Percentiles rank a stretch among this genome's conserved stretches.
Evolutionary conservation across 805 yeast genomes (phyloP).

Genomic region (Brettanomyces sp.): DNA sequence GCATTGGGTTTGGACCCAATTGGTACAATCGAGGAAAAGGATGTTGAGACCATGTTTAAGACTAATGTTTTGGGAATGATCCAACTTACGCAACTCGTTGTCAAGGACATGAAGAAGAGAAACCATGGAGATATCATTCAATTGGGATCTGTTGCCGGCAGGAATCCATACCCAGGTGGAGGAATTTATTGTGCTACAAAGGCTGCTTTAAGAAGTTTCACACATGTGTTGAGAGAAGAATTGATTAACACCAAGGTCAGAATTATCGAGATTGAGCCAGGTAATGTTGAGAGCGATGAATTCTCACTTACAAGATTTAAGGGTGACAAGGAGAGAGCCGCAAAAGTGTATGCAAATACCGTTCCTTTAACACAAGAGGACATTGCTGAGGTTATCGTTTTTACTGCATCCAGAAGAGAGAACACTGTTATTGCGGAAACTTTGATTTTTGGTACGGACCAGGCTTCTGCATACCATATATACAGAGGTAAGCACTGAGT

Average conservation of each 20-base stretch:
- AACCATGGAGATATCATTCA: slow-evolving; percentile 68
- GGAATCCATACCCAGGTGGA: slow-evolving; percentile 74
- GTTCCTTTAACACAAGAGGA: slow-evolving; percentile 67
- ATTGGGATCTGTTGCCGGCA: slow-evolving; percentile 71
- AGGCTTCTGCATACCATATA: slow-evolving; percentile 67
- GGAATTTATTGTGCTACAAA: slow-evolving; percentile 71
- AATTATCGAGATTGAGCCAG: slow-evolving; percentile 69
- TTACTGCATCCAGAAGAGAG: slow-evolving; percentile 55
- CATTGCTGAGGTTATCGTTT: slow-evolving; percentile 66
- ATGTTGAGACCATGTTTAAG: slow-evolving; percentile 66
- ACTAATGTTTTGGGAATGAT: slow-evolving; percentile 87
- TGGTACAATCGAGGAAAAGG: slow-evolving; percentile 56
- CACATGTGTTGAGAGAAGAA: slow-evolving; percentile 55
- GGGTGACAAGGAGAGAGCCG: slow-evolving; percentile 54
- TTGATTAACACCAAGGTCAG: slow-evolving; percentile 46
- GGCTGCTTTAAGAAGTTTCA: slow-evolving; percentile 62
- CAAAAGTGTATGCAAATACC: slow-evolving; percentile 54
- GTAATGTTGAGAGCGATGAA: slow-evolving; percentile 67
- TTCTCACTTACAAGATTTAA: slow-evolving; percentile 56
- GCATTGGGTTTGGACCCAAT: slow-evolving; percentile 75
- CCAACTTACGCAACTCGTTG: slow-evolving; percentile 69
- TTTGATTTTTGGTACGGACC: slow-evolving; percentile 76
- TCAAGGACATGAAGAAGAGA: slow-evolving; percentile 61
- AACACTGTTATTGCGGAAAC: slow-evolving; percentile 75
- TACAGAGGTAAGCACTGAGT: slow-evolving; percentile 22